Evolutionary conservation across 2,329 filamentous ascomycete species (phyloP).

Genomic region (Colletotrichum sidae): DNA sequence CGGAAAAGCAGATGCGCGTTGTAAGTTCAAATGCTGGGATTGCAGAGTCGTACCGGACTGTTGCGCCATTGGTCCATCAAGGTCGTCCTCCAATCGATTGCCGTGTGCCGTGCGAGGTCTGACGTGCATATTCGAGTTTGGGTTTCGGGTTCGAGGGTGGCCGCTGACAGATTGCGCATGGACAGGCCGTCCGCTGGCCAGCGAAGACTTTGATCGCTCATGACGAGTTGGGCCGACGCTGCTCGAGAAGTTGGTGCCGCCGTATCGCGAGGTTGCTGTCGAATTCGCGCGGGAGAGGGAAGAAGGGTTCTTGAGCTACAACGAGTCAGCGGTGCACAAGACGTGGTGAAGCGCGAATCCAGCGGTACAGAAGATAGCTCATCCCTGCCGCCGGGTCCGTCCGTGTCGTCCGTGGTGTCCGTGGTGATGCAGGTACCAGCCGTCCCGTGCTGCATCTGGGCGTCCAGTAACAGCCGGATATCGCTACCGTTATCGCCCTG

Average conservation of each 20-base stretch:
- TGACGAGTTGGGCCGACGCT: slow-evolving; percentile 67
- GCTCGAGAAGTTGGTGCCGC: slow-evolving; percentile 63
- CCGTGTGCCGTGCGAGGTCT: slow-evolving; percentile 55
- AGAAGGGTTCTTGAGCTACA: slow-evolving; percentile 47
- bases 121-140: slow-evolving; percentile 46
- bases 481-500: slow-evolving; percentile 5
- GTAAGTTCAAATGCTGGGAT: slow-evolving; percentile 30
- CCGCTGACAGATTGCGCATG: slow-evolving; percentile 29
- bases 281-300: slow-evolving; percentile 48
- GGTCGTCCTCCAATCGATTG: slow-evolving; percentile 52
- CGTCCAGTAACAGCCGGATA: slow-evolving; percentile 20
- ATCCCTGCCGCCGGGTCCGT: slow-evolving; percentile 21
- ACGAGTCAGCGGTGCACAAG: slow-evolving; percentile 30
- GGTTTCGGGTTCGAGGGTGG: slow-evolving; percentile 54
- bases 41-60: slow-evolving; percentile 50
- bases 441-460: slow-evolving; percentile 10
- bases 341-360: background rate
- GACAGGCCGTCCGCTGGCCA: slow-evolving; percentile 59
- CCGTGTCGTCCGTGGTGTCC: slow-evolving; percentile 15
- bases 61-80: slow-evolving; percentile 46
- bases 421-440: slow-evolving; percentile 5
- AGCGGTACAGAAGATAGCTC: slow-evolving; percentile 25
- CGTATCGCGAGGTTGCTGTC: slow-evolving; percentile 39
- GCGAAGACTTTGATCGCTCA: slow-evolving; percentile 64
- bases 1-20: slow-evolving; percentile 24